Base-by-base conservation (phyloP, 257 asterid genomes). In the Solanum pennellii region DNA sequence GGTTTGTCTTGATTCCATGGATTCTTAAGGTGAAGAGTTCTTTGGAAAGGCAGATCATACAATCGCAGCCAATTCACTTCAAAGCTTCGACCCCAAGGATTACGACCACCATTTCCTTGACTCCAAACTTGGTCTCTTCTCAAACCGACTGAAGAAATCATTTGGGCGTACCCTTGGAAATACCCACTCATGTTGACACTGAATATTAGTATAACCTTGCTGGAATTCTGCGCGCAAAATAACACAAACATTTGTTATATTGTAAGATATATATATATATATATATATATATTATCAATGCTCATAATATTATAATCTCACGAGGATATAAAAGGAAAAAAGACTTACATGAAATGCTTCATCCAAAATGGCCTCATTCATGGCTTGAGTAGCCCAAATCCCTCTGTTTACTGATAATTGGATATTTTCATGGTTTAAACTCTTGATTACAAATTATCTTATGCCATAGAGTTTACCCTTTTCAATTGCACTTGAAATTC, bases 141-240 rank as follows among this genome's bases (percentile, higher is more conserved):
- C 97, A 94, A 94, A 83, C 99, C 98, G 86, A 94, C 91, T 1
- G 99, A 90, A 72, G 99, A 96, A 91, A 89, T 90, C 99, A 96
- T 96, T 92, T 95, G 93, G 79, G 98, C 99, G 88, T 96, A 96
- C 27, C 99, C 98, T 95, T 96, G 99, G 93, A 96, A 96, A 95
- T 91, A 96, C 66, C 98, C 97, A 92, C 99, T 96, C 98, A 91
- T 91, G 94, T 96, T 96, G 94, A 96, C 99, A 91, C 99, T 96
- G 91, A 95, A 96, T 89, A 96, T 94, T 88, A 96, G 93, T 93
- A 96, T 95, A 86, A 96, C 99, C 93, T 94, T 96, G 91, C 97
- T 92, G 88, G 98, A 94, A 89, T 91, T 96, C 99, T 96, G 97
- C 96, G 60, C 42, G n/a, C 21, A 76, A 27, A 79, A 79, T 15